Percentiles rank a stretch among this genome's conserved stretches.
Evolutionary conservation across 306 rosid genomes (phyloP).

Genomic region (Adenanthera pavonina): DNA sequence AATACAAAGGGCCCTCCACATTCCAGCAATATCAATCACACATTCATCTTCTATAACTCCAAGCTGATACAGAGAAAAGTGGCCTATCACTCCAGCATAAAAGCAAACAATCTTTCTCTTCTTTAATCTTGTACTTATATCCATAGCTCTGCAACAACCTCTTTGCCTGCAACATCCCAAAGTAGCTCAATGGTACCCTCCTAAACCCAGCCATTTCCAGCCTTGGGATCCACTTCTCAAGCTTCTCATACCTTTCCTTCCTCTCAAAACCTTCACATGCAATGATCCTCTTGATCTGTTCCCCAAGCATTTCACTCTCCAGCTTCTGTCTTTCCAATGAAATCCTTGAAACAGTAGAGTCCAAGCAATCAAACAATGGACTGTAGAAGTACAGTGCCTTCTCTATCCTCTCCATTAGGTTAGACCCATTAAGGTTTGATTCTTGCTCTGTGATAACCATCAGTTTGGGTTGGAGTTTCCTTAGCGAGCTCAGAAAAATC

Average conservation of each 20-base stretch:
- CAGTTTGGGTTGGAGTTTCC: slow-evolving; percentile 69
- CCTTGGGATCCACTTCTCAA: slow-evolving; percentile 70
- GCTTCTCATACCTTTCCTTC: slow-evolving; percentile 73
- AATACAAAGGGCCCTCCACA: not conserved
- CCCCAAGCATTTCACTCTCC: slow-evolving; percentile 75
- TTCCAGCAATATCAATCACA: not conserved
- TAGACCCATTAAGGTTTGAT: slow-evolving; percentile 74
- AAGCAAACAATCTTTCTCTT: slow-evolving; percentile 53
- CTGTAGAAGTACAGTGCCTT: slow-evolving; percentile 62
- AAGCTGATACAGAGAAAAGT: slow-evolving; percentile 71
- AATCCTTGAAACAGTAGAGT: slow-evolving; percentile 53
- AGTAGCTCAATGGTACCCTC: slow-evolving; percentile 52
- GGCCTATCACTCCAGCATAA: slow-evolving; percentile 67
- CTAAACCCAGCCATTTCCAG: slow-evolving; percentile 69
- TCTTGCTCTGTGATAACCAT: slow-evolving; percentile 87
- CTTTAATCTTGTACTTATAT: slow-evolving; percentile 57
- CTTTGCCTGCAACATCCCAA: slow-evolving; percentile 51
- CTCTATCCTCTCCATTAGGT: slow-evolving; percentile 67
- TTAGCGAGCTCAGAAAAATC: slow-evolving; percentile 54
- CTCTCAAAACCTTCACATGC: slow-evolving; percentile 77
- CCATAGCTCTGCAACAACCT: slow-evolving; percentile 52
- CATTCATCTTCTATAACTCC: slow-evolving; percentile 48
- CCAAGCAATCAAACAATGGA: slow-evolving; percentile 76
- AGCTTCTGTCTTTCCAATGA: slow-evolving; percentile 48
- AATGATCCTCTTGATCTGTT: slow-evolving; percentile 72